Percentiles rank a stretch among this genome's conserved stretches.
Evolutionary conservation across 805 yeast species (phyloP).

Genomic region (Kodamaea jinghongensis): DNA sequence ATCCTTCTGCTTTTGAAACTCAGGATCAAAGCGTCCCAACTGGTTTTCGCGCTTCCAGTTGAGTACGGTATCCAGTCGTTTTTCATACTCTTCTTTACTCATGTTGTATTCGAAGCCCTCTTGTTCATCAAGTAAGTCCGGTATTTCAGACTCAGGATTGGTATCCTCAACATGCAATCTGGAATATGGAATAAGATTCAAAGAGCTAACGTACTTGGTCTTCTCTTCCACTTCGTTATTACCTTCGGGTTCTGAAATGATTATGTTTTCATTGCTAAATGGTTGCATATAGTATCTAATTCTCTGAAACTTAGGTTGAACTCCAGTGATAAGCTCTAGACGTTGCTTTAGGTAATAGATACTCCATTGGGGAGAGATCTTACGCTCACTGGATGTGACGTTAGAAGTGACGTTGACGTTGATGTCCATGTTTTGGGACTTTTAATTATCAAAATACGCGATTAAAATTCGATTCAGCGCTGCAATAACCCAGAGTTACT

Average conservation of each 20-base stretch:
- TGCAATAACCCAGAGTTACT: too few relatives aligned
- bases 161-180: slow-evolving; percentile 59
- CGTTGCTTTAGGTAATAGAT: slow-evolving; percentile 49
- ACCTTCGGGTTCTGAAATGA: slow-evolving; percentile 18
- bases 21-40: slow-evolving; percentile 72
- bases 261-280: slow-evolving; percentile 33
- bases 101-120: slow-evolving; percentile 40
- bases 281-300: slow-evolving; percentile 45
- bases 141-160: slow-evolving; percentile 51
- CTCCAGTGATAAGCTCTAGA: slow-evolving; percentile 72
- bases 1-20: slow-evolving; percentile 30
- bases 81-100: slow-evolving; percentile 60
- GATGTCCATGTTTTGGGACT: slow-evolving; percentile 32
- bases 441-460: not conserved
- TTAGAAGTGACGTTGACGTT: slow-evolving; percentile 60
- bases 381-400: slow-evolving; percentile 66
- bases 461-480: not conserved
- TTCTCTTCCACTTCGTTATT: slow-evolving; percentile 15
- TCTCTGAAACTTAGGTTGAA: slow-evolving; percentile 56
- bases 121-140: slow-evolving; percentile 27
- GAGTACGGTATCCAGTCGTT: slow-evolving; percentile 59
- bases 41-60: slow-evolving; percentile 71
- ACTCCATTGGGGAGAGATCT: slow-evolving; percentile 63
- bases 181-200: slow-evolving; percentile 37
- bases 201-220: slow-evolving; percentile 20